Conservation (phyloP, 202 grass and related monocot species). For the Digitaria exilis region DNA sequence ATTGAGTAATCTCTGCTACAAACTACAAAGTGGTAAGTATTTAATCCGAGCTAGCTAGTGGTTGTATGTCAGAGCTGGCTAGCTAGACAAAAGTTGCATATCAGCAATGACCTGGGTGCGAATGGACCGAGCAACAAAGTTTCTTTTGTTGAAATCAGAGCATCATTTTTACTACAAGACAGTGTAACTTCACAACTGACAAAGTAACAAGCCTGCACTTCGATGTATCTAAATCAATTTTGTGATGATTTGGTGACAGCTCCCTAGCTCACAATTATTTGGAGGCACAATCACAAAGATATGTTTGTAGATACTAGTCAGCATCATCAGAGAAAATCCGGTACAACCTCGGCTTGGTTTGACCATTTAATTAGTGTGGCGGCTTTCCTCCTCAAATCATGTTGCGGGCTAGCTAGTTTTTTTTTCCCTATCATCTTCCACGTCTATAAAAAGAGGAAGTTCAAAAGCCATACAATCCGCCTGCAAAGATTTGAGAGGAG, state of each 20-base stretch:
- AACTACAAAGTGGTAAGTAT: not conserved
- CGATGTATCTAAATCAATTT: not conserved
- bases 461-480: not conserved
- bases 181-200: not conserved
- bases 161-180: not conserved
- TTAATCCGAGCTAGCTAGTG: not conserved
- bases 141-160: not conserved
- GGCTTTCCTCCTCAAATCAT: not conserved
- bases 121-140: not conserved
- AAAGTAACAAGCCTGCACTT: not conserved
- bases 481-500: not conserved
- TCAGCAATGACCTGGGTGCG: not conserved
- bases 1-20: no score
- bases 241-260: not conserved
- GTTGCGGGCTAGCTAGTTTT: not conserved
- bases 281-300: not conserved
- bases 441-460: conserved; percentile 24
- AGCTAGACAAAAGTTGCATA: no score
- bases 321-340: not conserved
- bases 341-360: not conserved
- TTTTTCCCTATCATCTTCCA: not conserved
- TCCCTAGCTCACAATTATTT: not conserved
- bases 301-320: not conserved
- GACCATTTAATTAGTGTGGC: not conserved
- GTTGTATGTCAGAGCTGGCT: not conserved